phyloP scores from a whole-genome alignment of 73 alveolate species.

The Tetrahymena elliotti region DNA sequence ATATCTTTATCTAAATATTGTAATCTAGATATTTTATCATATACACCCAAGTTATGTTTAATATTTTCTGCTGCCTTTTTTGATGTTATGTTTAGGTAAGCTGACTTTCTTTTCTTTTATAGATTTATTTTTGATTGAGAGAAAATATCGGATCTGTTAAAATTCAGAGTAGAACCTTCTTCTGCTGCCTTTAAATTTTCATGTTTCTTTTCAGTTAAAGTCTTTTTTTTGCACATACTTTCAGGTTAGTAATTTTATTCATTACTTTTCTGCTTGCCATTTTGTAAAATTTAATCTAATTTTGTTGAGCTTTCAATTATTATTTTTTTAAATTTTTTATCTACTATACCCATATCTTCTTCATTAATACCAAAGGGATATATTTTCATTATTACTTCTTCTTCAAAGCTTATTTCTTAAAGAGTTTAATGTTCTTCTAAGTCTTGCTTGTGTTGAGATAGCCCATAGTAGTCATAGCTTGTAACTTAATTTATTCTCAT shows the following conservation, averaged over 20 bases:
- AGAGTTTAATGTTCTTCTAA: background rate
- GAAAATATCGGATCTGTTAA: background rate
- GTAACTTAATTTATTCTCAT: background rate
- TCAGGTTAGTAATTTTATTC: background rate
- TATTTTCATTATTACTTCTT: background rate
- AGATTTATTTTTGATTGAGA: background rate
- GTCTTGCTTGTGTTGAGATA: background rate
- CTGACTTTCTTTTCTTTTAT: background rate
- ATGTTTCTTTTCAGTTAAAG: background rate
- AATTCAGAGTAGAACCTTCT: background rate
- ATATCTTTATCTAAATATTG: background rate
- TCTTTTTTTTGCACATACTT: background rate
- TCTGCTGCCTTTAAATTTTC: background rate
- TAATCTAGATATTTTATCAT: background rate
- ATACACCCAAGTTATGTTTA: background rate
- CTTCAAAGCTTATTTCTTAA: background rate
- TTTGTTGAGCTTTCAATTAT: background rate
- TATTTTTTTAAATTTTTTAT: background rate
- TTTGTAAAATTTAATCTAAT: background rate
- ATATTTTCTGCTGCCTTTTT: background rate
- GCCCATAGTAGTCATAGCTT: background rate
- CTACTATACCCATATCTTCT: background rate
- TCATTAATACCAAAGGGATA: background rate
- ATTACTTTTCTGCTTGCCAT: background rate
- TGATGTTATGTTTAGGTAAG: background rate